A percentile compares a stretch with the other conserved stretches of the same genome.
Conservation (phyloP, 2,329 filamentous ascomycete genomes). For the Fusarium tjaetaba region DNA sequence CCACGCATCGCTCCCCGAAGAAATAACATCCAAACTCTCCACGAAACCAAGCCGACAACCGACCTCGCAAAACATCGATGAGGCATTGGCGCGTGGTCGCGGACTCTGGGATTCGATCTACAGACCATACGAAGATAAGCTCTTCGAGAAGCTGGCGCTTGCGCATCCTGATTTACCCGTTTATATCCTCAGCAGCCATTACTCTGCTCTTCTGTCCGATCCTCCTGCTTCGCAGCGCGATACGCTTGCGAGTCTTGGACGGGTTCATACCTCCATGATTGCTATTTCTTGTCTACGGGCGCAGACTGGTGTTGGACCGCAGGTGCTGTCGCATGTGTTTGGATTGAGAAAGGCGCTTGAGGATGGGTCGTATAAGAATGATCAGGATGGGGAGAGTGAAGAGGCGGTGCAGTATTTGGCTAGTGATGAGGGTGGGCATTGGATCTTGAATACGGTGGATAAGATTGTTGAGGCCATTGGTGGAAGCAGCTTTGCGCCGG, state of each 20-base stretch:
- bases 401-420: conserved; percentile 54
- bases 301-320: conserved; percentile 84
- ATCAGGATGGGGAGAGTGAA: conserved; percentile 48
- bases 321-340: conserved; percentile 84
- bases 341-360: conserved; percentile 80
- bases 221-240: conserved; percentile 59
- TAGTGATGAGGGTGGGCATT: conserved; percentile 58
- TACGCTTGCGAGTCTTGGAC: conserved; percentile 66
- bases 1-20: conserved; percentile 67
- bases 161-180: conserved; percentile 85
- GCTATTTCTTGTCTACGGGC: conserved; percentile 79
- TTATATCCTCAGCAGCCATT: conserved; percentile 79
- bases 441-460: conserved; percentile 58
- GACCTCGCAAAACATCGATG: conserved; percentile 62
- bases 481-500: conserved; percentile 51
- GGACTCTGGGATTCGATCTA: conserved; percentile 82
- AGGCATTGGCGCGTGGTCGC: conserved; percentile 67
- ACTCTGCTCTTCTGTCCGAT: conserved; percentile 77
- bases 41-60: conserved; percentile 65
- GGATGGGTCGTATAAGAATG: conserved; percentile 65
- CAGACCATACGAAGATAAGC: conserved; percentile 76
- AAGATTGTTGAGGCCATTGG: conserved; percentile 58
- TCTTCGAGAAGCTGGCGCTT: conserved; percentile 75
- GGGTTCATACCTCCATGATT: conserved; percentile 77
- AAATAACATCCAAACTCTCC: conserved; percentile 64